These are phyloP conservation scores for Diaporthe amygdali DNA, from an alignment of 2,329 filamentous ascomycete species.

Conservation along the genomic window DNA sequence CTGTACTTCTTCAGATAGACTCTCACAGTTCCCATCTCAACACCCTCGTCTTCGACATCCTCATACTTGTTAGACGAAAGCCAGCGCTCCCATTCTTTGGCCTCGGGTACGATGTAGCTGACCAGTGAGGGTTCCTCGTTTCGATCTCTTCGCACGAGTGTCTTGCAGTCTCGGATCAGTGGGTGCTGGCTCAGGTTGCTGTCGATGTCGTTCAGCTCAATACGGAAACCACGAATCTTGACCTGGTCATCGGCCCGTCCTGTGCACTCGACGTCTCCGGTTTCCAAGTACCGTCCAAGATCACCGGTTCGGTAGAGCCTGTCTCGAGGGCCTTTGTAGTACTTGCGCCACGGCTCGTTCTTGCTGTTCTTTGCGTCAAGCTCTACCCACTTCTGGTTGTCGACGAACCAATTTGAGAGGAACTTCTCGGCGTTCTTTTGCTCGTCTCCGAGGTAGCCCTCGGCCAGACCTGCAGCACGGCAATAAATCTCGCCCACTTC, in stretches of 20 bases:
- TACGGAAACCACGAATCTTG: conserved; percentile 95
- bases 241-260: conserved; percentile 88
- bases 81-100: conserved; percentile 74
- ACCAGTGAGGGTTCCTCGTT: conserved; percentile 87
- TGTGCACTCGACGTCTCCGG: conserved; percentile 76
- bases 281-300: conserved; percentile 74
- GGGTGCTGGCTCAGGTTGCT: conserved; percentile 76
- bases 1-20: conserved; percentile 52
- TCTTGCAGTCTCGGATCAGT: conserved; percentile 83
- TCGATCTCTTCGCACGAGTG: conserved; percentile 81
- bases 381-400: conserved; percentile 71
- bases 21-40: conserved; percentile 46
- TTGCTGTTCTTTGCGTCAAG: conserved; percentile 61
- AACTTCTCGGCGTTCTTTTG: conserved; percentile 73
- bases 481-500: conserved; percentile 87
- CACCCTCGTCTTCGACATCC: conserved; percentile 60
- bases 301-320: conserved; percentile 88
- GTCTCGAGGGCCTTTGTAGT: conserved; percentile 83
- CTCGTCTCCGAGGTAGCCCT: conserved; percentile 57
- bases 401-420: conserved; percentile 84
- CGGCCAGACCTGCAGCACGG: conserved; percentile 81
- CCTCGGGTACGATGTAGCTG: conserved; percentile 88
- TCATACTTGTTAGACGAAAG: conserved; percentile 59
- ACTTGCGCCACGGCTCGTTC: conserved; percentile 76
- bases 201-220: conserved; percentile 94